Evolutionary conservation across 805 yeast genomes (phyloP), one percentile per base, ranked within the genome.

Genomic region (Starmerella potacharoeniae): DNA sequence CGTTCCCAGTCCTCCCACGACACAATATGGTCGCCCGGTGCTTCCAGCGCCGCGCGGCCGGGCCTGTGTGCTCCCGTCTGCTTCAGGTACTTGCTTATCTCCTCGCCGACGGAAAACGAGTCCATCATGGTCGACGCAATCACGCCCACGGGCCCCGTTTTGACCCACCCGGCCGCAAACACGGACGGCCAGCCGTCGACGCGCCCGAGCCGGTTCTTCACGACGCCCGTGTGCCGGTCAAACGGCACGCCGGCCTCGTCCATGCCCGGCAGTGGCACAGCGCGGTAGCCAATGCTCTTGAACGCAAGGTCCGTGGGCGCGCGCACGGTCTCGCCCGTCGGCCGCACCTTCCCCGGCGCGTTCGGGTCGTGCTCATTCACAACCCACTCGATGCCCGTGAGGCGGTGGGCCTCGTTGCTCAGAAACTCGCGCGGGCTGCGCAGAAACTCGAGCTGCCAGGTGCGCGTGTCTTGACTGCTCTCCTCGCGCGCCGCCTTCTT

Each of bases 101-200:
- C 70, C 31, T 81, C 86, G 0, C 88, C 91, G 0, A 91, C 82
- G 8, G 80, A 77, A 59, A 83, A 83, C 0, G 96, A 80, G 56
- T 85, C 89, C 76, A 83, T 77, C 84, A 91, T 86, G 0, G 97
- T 88, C 13, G 86, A 77, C 16, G 95, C 95, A 60, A 93, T 93
- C 4, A 88, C 95, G 1, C 98, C 98, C 33, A 77, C 77, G 7
- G 95, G 85, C 0, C 95, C 95, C 51, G 78, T 81, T 55, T 84
- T 80, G 48, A 89, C 82, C 98, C 98, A 93, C 0, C 98, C 98
- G 8, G 89, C 73, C 2, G 86, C 82, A 62, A 89, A 91, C 0
- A 62, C 57, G 55, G 77, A 80, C 29, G 37, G 13, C 17, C 39
- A 14, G 9, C 50, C 58, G 3, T 48, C 46, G 7, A 60, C 63